These are phyloP conservation scores for Leptographium procerum DNA, from an alignment of 2,329 filamentous ascomycete species.

Conservation along the genomic window DNA sequence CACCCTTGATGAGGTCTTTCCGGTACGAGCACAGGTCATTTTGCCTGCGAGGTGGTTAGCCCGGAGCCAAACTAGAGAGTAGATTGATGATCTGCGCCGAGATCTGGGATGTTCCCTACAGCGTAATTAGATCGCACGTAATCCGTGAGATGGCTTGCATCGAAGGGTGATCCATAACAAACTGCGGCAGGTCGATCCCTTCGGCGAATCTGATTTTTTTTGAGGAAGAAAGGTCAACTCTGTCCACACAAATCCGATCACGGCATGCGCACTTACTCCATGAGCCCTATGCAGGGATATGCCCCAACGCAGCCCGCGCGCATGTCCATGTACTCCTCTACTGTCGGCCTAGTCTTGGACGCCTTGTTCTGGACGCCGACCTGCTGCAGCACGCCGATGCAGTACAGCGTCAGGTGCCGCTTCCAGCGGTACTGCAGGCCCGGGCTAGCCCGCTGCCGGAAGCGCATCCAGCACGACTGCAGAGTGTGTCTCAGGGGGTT, in stretches of 20 bases:
- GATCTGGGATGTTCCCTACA: not conserved
- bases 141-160: not conserved
- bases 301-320: not conserved
- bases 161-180: not conserved
- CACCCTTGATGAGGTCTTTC: not conserved
- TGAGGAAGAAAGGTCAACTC: too few species aligned
- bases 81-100: too few species aligned
- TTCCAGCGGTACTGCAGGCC: not conserved
- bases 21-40: not conserved
- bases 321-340: not conserved
- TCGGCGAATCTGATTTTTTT: constrained; percentile 1
- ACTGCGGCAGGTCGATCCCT: not conserved
- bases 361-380: not conserved
- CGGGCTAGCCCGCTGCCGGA: not conserved
- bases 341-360: not conserved
- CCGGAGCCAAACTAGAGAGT: too few species aligned
- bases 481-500: not conserved
- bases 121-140: not conserved
- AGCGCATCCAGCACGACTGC: not conserved
- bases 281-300: not conserved
- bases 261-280: not conserved
- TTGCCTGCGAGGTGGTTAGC: not conserved
- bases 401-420: not conserved
- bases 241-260: too few species aligned
- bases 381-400: constrained; percentile 1